Evolutionary conservation across 1,284 basidiomycete genomes (phyloP), one percentile per base, ranked within the genome.

Genomic region (Ceratobasidium theobromae): DNA sequence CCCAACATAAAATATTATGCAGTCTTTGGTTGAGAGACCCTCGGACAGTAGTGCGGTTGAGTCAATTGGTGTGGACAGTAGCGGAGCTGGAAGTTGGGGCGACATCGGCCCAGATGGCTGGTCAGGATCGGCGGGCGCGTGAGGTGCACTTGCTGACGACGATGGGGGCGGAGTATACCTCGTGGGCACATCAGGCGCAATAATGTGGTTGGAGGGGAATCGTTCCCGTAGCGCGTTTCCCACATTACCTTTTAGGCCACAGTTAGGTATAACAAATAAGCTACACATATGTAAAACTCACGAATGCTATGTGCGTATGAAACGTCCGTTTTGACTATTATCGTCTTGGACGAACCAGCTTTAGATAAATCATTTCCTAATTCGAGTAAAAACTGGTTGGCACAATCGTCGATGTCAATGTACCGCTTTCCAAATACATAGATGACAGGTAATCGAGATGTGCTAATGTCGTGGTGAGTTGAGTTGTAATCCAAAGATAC

Each of bases 381-480:
- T 3, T 16, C 33, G 60, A 55, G 67, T 57, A 25, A 66, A 73
- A 69, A 5, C 57, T 25, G 33, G 73, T 14, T 23, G 25, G 81
- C 78, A 69, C 86, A 89, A 28, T 71, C 79, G 72, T 79, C 71
- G 0, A 82, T 72, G 66, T 88, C 81, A 18, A 89, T 74, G 0
- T 76, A 70, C 68, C 86, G 86, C 72, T 86, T 87, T 1, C 91
- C 89, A 72, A 94, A 91, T 11, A 95, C 84, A 72, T 93, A 95
- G n/a, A 93, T 81, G 1, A 92, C 88, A 0, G 93, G 91, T 0
- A 95, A 75, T 9, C 90, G 83, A 6, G 88, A 89, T 4, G 89
- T 89, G 70, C 89, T 91, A 40, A 9, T 14, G 49, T 38, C 45
- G 35, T 30, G 65, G 35, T 5, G 53, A 33, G 52, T 21, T 60